Evolutionary conservation across 2,329 filamentous ascomycete species (phyloP), one percentile per base, ranked within the genome.

Genomic region (Ascochyta clinopodiicola): DNA sequence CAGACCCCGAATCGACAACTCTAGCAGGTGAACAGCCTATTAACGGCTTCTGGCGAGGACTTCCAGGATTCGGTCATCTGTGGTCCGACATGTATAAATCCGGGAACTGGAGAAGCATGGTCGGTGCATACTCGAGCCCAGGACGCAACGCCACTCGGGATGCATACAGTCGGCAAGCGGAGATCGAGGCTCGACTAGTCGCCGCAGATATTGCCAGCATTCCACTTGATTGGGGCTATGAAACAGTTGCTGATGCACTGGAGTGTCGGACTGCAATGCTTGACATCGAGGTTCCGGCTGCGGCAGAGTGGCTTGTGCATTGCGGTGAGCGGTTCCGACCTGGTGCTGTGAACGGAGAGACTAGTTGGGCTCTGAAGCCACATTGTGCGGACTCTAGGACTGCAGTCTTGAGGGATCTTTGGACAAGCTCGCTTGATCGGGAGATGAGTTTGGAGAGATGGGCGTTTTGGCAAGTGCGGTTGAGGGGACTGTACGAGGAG

Each of bases 281-380:
- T 6, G 57, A 54, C 25, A 51, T 56, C 21, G 52, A 60, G 38
- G 31, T 56, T n/a, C 57, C 42, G 10, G 49, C 49, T 5, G 42
- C 36, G 36, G 43, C 29, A 1, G 17, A 32, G n/a, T 52, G 50
- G 50, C 15, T 46, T 6, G 36, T 35, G n/a, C 10, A 35, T 4
- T 52, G 50, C 31, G 36, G 35, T 4, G 6, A 21, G 8, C 12
- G 10, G 13, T 35, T 46, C 12, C 10, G 17, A 12, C 6, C 8
- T 10, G 50, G 42, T 12, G 43, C 36, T 6, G 6, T 4, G 13
- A 24, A 13, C 3, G 10, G 10, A 2, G 36, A 52, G 31, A 17
- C 12, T 42, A 52, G 43, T 39, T 34, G 37, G 42, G 50, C 15
- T 3, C 21, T 52, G 43, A 27, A 32, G 42, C 31, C 31, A 12